These are phyloP conservation scores for Verbascum thapsus DNA, from an alignment of 257 asterid species.

Conservation along the genomic window DNA sequence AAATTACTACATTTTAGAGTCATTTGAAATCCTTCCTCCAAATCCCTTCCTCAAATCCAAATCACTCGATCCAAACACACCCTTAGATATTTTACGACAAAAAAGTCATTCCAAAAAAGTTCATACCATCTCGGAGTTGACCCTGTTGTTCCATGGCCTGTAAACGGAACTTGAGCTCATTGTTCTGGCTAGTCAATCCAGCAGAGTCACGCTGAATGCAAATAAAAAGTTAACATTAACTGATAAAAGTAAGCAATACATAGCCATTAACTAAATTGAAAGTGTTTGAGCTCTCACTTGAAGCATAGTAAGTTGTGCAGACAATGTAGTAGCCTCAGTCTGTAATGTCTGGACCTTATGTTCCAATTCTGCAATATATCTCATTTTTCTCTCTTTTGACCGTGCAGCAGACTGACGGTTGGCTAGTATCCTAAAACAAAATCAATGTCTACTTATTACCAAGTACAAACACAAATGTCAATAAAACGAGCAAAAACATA, in stretches of 20 bases:
- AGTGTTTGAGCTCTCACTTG: conserved; percentile 40
- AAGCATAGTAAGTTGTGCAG: conserved; percentile 62
- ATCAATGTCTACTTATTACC: conserved; percentile 12
- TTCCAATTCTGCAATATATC: conserved; percentile 67
- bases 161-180: conserved; percentile 66
- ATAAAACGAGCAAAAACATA: neutral
- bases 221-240: neutral
- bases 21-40: no score
- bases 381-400: conserved; percentile 72
- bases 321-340: conserved; percentile 65
- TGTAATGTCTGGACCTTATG: conserved; percentile 63
- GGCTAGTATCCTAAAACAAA: conserved; percentile 56
- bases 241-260: neutral
- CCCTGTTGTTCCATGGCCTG: conserved; percentile 76
- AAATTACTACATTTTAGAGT: no score
- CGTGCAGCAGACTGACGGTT: conserved; percentile 82
- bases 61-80: no score
- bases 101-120: neutral
- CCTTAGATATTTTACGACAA: no score
- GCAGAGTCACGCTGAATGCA: conserved; percentile 58
- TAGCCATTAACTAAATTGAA: neutral
- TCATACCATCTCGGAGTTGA: conserved; percentile 69
- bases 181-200: conserved; percentile 59
- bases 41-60: no score
- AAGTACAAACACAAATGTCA: neutral